Conservation (phyloP, 768 basidiomycete species). For the Amanita subjunquillea region DNA sequence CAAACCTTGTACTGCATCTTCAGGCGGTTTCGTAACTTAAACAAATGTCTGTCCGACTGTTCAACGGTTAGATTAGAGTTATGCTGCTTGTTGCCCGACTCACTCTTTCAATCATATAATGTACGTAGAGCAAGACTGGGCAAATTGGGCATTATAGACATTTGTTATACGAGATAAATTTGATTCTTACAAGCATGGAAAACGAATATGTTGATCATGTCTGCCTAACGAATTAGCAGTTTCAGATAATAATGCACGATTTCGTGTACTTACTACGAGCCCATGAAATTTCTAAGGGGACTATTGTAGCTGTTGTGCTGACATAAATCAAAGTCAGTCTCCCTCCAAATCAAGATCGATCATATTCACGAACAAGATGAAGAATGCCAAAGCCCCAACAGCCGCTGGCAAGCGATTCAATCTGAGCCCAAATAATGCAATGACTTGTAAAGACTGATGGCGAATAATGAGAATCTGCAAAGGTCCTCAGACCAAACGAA, state of each 20-base stretch:
- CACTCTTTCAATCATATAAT: slow-evolving; percentile 55
- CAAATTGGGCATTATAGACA: slow-evolving; percentile 15
- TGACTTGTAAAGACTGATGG: slow-evolving; percentile 43
- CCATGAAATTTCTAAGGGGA: slow-evolving; percentile 24
- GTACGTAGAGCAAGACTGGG: slow-evolving; percentile 64
- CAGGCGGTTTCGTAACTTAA: slow-evolving; percentile 62
- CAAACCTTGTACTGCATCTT: slow-evolving; percentile 58
- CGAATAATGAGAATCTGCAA: background rate
- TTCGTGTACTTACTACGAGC: slow-evolving; percentile 20
- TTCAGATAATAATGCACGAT: background rate
- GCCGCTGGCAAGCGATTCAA: slow-evolving; percentile 58
- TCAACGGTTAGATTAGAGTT: background rate
- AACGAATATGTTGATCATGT: slow-evolving; percentile 61
- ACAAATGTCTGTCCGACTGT: slow-evolving; percentile 59
- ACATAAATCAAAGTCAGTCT: background rate
- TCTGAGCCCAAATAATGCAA: slow-evolving; percentile 63
- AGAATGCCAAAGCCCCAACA: slow-evolving; percentile 44
- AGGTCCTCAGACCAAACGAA: slow-evolving; percentile 10
- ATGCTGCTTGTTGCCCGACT: slow-evolving; percentile 11
- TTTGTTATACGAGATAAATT: background rate
- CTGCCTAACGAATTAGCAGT: slow-evolving; percentile 17
- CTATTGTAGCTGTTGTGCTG: slow-evolving; percentile 28
- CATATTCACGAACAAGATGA: slow-evolving; percentile 30
- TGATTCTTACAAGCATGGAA: slow-evolving; percentile 56
- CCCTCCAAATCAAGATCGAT: background rate